These are phyloP conservation scores for Aspergillus aculeatus DNA, from an alignment of 2,329 filamentous ascomycete species.

Conservation along the genomic window DNA sequence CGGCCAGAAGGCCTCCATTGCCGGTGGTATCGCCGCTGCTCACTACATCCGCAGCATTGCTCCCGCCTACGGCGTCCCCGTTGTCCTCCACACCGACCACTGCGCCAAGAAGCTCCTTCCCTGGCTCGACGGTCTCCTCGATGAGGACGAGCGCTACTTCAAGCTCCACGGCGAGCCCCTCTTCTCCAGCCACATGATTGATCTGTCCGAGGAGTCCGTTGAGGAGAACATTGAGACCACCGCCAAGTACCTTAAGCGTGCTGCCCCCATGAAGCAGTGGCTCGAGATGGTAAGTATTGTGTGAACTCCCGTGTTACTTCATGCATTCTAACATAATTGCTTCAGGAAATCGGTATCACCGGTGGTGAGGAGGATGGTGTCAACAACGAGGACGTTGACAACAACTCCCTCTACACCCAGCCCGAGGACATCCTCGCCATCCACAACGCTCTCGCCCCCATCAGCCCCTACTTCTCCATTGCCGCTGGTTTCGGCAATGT, in stretches of 20 bases:
- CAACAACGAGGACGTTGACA: slow-evolving; percentile 97
- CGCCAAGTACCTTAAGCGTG: slow-evolving; percentile 88
- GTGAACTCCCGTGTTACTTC: too few relatives aligned
- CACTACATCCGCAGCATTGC: slow-evolving; percentile 91
- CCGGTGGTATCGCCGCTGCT: slow-evolving; percentile 81
- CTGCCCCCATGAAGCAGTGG: slow-evolving; percentile 97
- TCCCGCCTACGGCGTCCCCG: slow-evolving; percentile 82
- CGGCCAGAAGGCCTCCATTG: slow-evolving; percentile 84
- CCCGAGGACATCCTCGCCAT: slow-evolving; percentile 93
- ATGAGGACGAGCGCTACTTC: slow-evolving; percentile 92
- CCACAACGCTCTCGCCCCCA: slow-evolving; percentile 77
- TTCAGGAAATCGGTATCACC: slow-evolving; percentile 83
- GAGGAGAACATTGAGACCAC: slow-evolving; percentile 91
- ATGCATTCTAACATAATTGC: slow-evolving; percentile 4
- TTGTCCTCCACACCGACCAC: slow-evolving; percentile 95
- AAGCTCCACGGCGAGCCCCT: slow-evolving; percentile 89
- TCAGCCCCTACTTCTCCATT: slow-evolving; percentile 96
- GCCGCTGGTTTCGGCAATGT: slow-evolving; percentile 98
- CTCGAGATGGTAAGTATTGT: slow-evolving; percentile 78
- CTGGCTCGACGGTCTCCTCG: slow-evolving; percentile 94
- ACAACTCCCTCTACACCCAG: slow-evolving; percentile 96
- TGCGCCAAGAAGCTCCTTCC: slow-evolving; percentile 99
- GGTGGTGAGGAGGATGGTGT: slow-evolving; percentile 97
- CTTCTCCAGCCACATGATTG: slow-evolving; percentile 98
- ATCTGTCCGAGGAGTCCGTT: slow-evolving; percentile 87